These are phyloP conservation scores for Gliomastix tumulicola DNA, from an alignment of 2,329 filamentous ascomycete genomes.

Conservation along the genomic window DNA sequence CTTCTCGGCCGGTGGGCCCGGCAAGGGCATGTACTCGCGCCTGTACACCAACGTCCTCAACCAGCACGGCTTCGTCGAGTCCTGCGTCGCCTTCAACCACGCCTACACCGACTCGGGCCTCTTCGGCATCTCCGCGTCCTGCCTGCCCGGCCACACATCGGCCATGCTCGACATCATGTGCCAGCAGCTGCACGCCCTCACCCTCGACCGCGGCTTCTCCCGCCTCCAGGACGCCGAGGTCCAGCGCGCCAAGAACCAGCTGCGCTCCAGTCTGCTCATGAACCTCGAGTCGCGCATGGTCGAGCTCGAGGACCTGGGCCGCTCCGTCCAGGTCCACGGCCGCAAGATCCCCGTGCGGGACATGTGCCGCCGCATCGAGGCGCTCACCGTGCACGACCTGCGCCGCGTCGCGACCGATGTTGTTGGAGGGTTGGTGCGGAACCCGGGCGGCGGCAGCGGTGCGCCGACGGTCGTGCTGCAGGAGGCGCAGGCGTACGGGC, in stretches of 20 bases:
- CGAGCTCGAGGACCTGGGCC: slow-evolving; percentile 88
- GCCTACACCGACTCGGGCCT: slow-evolving; percentile 93
- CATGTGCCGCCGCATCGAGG: slow-evolving; percentile 86
- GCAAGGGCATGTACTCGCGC: slow-evolving; percentile 98
- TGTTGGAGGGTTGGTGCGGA: slow-evolving; percentile 69
- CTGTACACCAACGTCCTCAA: slow-evolving; percentile 98
- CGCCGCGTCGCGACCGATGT: slow-evolving; percentile 73
- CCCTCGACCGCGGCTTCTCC: slow-evolving; percentile 66
- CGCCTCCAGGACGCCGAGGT: slow-evolving; percentile 73
- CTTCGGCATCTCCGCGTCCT: slow-evolving; percentile 88
- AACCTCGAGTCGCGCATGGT: slow-evolving; percentile 97
- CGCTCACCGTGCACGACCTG: slow-evolving; percentile 72
- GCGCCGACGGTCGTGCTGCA: slow-evolving; percentile 92
- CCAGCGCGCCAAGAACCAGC: slow-evolving; percentile 91
- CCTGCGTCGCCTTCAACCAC: slow-evolving; percentile 93
- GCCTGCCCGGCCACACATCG: slow-evolving; percentile 68
- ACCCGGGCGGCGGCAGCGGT: slow-evolving; percentile 71
- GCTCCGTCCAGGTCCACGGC: slow-evolving; percentile 96
- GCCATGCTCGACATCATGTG: slow-evolving; percentile 95
- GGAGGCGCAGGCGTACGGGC: slow-evolving; percentile 72
- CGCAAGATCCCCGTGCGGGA: slow-evolving; percentile 85
- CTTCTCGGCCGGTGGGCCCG: slow-evolving; percentile 92
- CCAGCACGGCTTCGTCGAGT: slow-evolving; percentile 96
- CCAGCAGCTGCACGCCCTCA: slow-evolving; percentile 74
- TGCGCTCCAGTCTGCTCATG: slow-evolving; percentile 86